Conservation (phyloP, 306 rosid species). For the Trichosanthes cucumerina region DNA sequence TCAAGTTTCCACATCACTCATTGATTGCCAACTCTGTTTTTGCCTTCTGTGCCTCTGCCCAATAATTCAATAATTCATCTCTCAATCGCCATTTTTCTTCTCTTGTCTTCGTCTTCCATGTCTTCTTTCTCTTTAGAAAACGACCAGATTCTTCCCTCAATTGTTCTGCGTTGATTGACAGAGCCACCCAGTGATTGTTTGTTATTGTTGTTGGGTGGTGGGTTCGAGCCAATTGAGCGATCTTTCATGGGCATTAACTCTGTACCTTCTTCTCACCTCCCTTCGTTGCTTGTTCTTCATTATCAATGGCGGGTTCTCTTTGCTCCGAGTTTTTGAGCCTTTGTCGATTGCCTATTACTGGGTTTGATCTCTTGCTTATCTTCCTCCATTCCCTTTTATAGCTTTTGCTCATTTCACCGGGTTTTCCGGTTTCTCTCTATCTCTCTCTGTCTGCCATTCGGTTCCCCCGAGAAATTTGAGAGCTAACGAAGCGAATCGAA, state of each 20-base stretch:
- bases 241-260: conserved; percentile 10
- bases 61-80: neutral
- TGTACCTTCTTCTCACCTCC: neutral
- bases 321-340: conserved; percentile 32
- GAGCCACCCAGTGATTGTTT: neutral
- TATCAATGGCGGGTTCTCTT: conserved; percentile 38
- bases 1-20: neutral
- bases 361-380: conserved; percentile 77
- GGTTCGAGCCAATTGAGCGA: neutral
- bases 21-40: neutral
- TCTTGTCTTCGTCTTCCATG: neutral
- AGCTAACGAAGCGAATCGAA: neutral
- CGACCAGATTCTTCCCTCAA: neutral
- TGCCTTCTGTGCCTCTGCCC: neutral
- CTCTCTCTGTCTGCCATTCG: neutral
- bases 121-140: neutral
- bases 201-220: neutral
- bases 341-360: conserved; percentile 52
- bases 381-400: conserved; percentile 80
- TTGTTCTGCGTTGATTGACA: neutral
- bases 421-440: conserved; percentile 16
- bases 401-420: conserved; percentile 13
- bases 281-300: neutral
- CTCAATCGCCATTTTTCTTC: neutral
- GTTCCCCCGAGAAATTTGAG: conserved; percentile 7